A percentile compares a stretch with the other conserved stretches of the same genome.
phyloP scores from a whole-genome alignment of 306 rosid species.

The Castanopsis chinensis region DNA sequence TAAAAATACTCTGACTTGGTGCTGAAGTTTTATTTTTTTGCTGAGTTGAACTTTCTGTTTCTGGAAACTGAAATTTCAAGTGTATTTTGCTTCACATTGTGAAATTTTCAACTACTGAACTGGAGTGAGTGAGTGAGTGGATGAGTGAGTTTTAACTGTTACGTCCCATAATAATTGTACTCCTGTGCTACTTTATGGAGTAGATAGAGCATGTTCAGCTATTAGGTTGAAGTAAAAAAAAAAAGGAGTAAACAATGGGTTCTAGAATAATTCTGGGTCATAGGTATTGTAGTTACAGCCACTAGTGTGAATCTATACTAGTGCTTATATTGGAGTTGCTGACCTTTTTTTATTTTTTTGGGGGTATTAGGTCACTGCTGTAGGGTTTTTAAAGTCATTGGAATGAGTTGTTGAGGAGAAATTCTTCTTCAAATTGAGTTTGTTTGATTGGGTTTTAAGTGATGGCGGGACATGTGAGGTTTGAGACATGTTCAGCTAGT shows the following conservation, averaged over 20 bases:
- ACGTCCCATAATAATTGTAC: neutral
- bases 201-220: neutral
- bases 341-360: neutral
- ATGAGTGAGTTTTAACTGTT: neutral
- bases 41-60: neutral
- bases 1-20: too few species aligned
- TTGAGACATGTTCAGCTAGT: slow-evolving; percentile 53
- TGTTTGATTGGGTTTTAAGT: slow-evolving; percentile 35
- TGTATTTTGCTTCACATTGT: neutral
- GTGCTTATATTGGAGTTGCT: slow-evolving; percentile 35
- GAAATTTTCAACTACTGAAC: neutral
- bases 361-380: neutral
- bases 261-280: slow-evolving; percentile 22
- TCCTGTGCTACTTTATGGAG: slow-evolving; percentile 6
- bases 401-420: slow-evolving; percentile 25
- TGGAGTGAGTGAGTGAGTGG: neutral
- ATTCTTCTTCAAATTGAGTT: slow-evolving; percentile 14
- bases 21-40: neutral
- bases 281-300: slow-evolving; percentile 33
- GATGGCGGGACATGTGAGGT: slow-evolving; percentile 72
- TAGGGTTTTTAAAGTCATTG: slow-evolving; percentile 9
- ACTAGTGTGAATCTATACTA: slow-evolving; percentile 6
- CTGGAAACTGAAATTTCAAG: neutral
- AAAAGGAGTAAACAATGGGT: neutral
- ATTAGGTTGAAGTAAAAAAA: slow-evolving; percentile 3